Base-by-base conservation (phyloP, 1,139 yeast genomes). In the Suhomyces terraborum region DNA sequence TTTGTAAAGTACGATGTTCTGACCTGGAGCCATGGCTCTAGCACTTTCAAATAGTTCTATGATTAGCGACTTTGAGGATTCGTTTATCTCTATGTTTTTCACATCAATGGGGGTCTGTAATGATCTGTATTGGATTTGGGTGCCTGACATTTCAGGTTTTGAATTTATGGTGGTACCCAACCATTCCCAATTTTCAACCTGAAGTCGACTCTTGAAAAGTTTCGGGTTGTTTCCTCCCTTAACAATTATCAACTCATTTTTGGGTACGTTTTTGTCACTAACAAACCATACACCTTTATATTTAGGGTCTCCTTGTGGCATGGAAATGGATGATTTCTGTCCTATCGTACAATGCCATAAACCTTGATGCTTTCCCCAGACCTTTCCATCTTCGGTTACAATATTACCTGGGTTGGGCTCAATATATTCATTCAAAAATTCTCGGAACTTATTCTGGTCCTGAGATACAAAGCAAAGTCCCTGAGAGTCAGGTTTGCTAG, bases 271-370 rank as follows among this genome's bases (percentile, higher is more conserved):
- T 57, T 94, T 93, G 24, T 77, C 88, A 52, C 86, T 75, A 0
- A 91, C 89, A 60, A 82, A 88, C 98, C 98, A 93, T 1, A 78
- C 72, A 0, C 98, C 98, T 35, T 77, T 70, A 49, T 77, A 82
- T 7, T 63, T 58, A 0, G 93, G 94, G 52, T 83, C 80, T 0
- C 89, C 93, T 56, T 91, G 97, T 0, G 96, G 96, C 85, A 89
- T 77, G 3, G 87, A 74, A 3, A 88, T 63, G 1, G 95, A 84
- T 23, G 82, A 71, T 48, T 82, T 78, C 63, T 93, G 98, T 1
- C 98, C 98, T 20, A 93, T 81, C 0, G 99, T 93, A 12, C 89
- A 94, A 42, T 86, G 82, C 98, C 98, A 94, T 18, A 94, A 59
- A 0, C 98, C 99, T 32, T 75, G 66, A 57, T 91, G 97, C 38